A percentile compares a stretch with the other conserved stretches of the same genome.
Evolutionary conservation across 805 yeast genomes (phyloP).

Genomic region (Sugiyamaella smithiae): DNA sequence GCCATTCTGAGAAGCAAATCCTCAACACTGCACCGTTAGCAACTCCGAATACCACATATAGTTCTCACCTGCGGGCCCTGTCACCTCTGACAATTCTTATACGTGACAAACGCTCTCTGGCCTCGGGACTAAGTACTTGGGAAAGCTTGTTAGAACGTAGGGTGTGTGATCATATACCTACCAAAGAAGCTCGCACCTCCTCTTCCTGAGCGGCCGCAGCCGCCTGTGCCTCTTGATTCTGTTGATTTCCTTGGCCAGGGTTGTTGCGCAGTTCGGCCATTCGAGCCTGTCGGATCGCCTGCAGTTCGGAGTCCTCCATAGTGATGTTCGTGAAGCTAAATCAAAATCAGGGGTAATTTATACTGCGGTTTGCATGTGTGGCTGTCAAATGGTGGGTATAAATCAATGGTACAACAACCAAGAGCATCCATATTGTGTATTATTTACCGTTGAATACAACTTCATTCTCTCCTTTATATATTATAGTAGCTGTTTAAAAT

Average conservation of each 20-base stretch:
- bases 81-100: constrained; percentile 89
- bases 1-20: constrained; percentile 69
- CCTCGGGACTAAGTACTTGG: constrained; percentile 74
- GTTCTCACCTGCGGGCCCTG: constrained; percentile 61
- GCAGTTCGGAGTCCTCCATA: constrained; percentile 88
- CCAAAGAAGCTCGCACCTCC: constrained; percentile 39
- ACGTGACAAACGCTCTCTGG: constrained; percentile 82
- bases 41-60: background rate
- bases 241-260: constrained; percentile 9
- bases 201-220: constrained; percentile 32
- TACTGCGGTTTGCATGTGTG: too few species aligned
- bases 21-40: constrained; percentile 57
- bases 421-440: too few species aligned
- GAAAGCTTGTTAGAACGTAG: constrained; percentile 43
- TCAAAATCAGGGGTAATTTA: background rate
- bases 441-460: too few species aligned
- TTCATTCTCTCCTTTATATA: too few species aligned
- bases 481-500: too few species aligned
- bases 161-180: too few species aligned
- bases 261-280: constrained; percentile 66
- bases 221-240: constrained; percentile 41
- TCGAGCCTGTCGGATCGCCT: constrained; percentile 92
- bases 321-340: constrained; percentile 1
- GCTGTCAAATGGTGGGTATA: too few species aligned
- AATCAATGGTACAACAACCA: too few species aligned